These are phyloP conservation scores for Dendrobium chrysotoxum DNA, from an alignment of 106 monocot genomes.

Conservation along the genomic window DNA sequence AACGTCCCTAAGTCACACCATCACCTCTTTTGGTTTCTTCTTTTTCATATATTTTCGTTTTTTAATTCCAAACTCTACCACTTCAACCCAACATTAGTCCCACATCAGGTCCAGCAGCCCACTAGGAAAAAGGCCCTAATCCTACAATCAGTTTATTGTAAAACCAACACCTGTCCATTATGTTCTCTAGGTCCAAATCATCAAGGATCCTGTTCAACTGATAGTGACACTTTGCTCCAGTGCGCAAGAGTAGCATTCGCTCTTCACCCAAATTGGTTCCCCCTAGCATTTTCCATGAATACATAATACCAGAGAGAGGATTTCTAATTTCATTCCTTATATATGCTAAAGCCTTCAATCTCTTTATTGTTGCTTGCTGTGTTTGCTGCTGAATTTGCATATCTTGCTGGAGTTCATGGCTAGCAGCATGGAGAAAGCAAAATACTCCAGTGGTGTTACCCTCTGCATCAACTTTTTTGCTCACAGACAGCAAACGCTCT, in stretches of 20 bases:
- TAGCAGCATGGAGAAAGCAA: slow-evolving; percentile 79
- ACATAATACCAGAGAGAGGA: slow-evolving; percentile 79
- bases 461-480: slow-evolving; percentile 54
- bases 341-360: slow-evolving; percentile 65
- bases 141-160: neutral
- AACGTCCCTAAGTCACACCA: too few species aligned
- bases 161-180: slow-evolving; percentile 62
- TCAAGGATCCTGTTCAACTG: slow-evolving; percentile 74
- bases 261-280: slow-evolving; percentile 49
- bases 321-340: slow-evolving; percentile 76
- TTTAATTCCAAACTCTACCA: too few species aligned
- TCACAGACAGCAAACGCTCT: slow-evolving; percentile 74
- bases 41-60: too few species aligned
- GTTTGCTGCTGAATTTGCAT: slow-evolving; percentile 60
- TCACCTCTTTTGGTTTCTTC: too few species aligned
- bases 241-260: slow-evolving; percentile 43
- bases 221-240: slow-evolving; percentile 56
- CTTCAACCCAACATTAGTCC: too few species aligned
- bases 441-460: slow-evolving; percentile 70
- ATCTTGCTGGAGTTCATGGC: slow-evolving; percentile 67
- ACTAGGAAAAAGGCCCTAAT: too few species aligned
- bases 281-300: slow-evolving; percentile 48
- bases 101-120: too few species aligned
- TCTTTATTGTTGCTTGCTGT: slow-evolving; percentile 46
- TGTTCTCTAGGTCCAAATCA: slow-evolving; percentile 78